Evolutionary conservation across 306 rosid species (phyloP), one percentile per base, ranked within the genome.

Genomic region (Prunus campanulata): DNA sequence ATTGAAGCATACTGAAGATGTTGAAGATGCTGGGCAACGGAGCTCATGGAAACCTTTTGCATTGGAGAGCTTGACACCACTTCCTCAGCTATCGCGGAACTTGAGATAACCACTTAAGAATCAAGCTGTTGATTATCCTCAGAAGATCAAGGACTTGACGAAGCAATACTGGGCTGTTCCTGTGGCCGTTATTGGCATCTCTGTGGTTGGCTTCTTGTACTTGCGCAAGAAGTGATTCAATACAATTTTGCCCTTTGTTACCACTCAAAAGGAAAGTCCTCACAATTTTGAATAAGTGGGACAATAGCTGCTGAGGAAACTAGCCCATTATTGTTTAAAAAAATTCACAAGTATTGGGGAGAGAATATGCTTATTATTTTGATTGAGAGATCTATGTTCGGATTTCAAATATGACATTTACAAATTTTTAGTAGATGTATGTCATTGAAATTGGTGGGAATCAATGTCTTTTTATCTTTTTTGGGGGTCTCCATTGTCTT

Each of bases 1-100:
- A 39, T 39, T 39, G 44, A 39, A 39, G 9, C 44, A 39, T 86
- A 85, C 95, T 1, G 91, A 94, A 1, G 98, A 94, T 47, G 89
- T 94, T 85, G 98, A 92, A 86, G 98, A 94, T 84, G 97, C 87
- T 13, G 96, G 98, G 48, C 98, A 14, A 92, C 78, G 84, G 95
- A 90, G 77, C 83, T 94, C 51, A 80, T 94, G 97, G 83, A 85
- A 81, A 60, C 80, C 56, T 90, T 83, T 81, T 92, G 50, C 74
- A 83, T 91, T 13, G 96, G 98, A 29, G 91, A 85, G 83, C 83
- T 15, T 39, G 96, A 90, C 84, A 66, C 85, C 8, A 63, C 93
- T 35, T 25, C 80, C 59, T 47, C 81, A 14, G 68, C 44, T 7
- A 39, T 39, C 9, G 0, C 9, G 9, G 44, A 39, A 39, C 44